Percentiles rank a stretch among this genome's conserved stretches.
These are phyloP conservation scores for Boletales sp. DNA, from an alignment of 768 basidiomycete genomes.

Conservation along the genomic window DNA sequence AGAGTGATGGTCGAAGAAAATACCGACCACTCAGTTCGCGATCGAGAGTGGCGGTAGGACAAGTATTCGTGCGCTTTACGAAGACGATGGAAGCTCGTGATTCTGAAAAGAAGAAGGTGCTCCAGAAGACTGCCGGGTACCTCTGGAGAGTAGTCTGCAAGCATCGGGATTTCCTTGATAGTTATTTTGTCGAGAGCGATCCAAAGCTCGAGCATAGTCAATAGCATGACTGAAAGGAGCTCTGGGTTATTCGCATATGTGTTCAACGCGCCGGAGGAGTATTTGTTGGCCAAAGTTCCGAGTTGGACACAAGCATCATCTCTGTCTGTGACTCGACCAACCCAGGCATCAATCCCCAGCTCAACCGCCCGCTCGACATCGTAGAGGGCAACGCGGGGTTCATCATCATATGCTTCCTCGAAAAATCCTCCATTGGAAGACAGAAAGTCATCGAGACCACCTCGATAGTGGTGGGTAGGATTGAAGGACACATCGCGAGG, in stretches of 20 bases:
- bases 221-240: constrained; percentile 36
- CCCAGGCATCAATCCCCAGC: constrained; percentile 32
- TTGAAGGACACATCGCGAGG: constrained; percentile 4
- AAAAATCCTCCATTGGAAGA: constrained; percentile 12
- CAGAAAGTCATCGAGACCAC: constrained; percentile 16
- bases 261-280: constrained; percentile 23
- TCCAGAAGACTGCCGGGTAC: constrained; percentile 38
- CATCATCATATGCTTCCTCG: constrained; percentile 2
- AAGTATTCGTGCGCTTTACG: constrained; percentile 30
- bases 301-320: constrained; percentile 25
- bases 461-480: constrained; percentile 6
- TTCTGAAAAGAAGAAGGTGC: constrained; percentile 37
- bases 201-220: constrained; percentile 48
- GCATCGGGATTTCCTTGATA: constrained; percentile 33
- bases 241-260: constrained; percentile 37
- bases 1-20: constrained; percentile 25
- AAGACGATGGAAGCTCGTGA: constrained; percentile 27
- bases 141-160: constrained; percentile 45
- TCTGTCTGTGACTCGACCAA: constrained; percentile 14
- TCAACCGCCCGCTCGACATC: constrained; percentile 38
- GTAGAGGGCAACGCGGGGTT: constrained; percentile 22
- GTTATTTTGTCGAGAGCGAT: constrained; percentile 40
- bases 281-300: constrained; percentile 23
- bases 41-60: constrained; percentile 19
- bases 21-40: constrained; percentile 24